phyloP scores from a whole-genome alignment of 768 basidiomycete genomes.

The Pulveroboletus sp. region DNA sequence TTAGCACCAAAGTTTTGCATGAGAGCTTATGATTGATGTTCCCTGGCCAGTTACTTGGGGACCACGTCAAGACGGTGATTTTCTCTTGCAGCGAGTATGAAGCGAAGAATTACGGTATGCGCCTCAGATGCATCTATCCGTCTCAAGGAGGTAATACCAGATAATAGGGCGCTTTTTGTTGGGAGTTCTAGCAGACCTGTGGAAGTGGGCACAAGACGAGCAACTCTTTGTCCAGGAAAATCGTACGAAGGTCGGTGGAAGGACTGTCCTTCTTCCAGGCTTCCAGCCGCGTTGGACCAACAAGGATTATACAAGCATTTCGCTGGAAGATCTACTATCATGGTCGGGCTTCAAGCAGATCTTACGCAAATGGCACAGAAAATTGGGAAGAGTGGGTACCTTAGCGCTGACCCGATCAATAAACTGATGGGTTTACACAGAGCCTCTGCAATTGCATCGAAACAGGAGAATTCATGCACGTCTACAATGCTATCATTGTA shows the following conservation, averaged over 20 bases:
- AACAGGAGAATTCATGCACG: constrained; percentile 92
- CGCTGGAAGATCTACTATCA: constrained; percentile 51
- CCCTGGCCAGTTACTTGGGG: constrained; percentile 66
- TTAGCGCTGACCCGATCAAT: background rate
- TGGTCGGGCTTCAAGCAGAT: constrained; percentile 71
- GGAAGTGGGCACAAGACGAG: constrained; percentile 78
- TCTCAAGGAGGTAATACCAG: constrained; percentile 1
- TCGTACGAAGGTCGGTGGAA: constrained; percentile 59
- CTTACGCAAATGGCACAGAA: constrained; percentile 80
- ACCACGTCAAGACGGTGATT: constrained; percentile 76
- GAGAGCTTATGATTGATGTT: background rate
- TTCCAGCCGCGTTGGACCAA: constrained; percentile 53
- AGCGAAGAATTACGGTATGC: constrained; percentile 85
- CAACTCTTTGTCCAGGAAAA: constrained; percentile 67
- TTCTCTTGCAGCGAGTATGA: constrained; percentile 97
- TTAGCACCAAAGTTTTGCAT: constrained; percentile 25
- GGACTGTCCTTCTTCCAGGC: constrained; percentile 59
- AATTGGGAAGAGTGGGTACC: constrained; percentile 58
- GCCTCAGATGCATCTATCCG: background rate
- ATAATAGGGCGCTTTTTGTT: constrained; percentile 76
- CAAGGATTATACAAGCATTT: constrained; percentile 37
- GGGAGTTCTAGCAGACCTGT: constrained; percentile 71
- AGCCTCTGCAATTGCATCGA: constrained; percentile 76
- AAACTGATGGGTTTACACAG: constrained; percentile 35
- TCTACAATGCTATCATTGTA: constrained; percentile 94